Percentiles rank a stretch among this genome's conserved stretches.
phyloP scores from a whole-genome alignment of 441 rosid genomes.

The Eugenia klotzschiana region DNA sequence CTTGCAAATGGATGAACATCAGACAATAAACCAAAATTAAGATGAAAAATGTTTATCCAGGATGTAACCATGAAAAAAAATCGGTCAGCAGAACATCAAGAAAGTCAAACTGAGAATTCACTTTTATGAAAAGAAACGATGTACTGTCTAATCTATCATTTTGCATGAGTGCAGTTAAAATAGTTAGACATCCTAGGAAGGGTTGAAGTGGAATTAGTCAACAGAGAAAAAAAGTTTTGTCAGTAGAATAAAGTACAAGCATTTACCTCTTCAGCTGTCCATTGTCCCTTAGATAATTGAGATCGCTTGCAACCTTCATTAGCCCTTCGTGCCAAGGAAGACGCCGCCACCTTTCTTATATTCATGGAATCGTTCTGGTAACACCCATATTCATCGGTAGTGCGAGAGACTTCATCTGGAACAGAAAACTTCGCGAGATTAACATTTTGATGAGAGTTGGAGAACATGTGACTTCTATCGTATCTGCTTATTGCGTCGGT shows the following conservation, averaged over 20 bases:
- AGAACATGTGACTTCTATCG: neutral
- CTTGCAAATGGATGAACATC: neutral
- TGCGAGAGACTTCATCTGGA: neutral
- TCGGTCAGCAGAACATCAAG: neutral
- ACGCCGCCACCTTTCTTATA: neutral
- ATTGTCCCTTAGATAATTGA: slow-evolving; percentile 49
- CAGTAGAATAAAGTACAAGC: neutral
- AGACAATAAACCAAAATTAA: neutral
- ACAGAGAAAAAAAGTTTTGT: neutral
- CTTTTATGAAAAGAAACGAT: neutral
- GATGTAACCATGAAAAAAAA: neutral
- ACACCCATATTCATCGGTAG: neutral
- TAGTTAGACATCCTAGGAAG: neutral
- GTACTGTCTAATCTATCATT: neutral
- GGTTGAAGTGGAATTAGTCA: neutral
- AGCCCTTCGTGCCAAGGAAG: neutral
- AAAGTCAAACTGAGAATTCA: neutral
- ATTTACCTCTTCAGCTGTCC: slow-evolving; percentile 94
- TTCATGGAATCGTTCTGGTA: neutral
- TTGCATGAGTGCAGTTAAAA: neutral
- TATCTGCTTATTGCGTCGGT: neutral
- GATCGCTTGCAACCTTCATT: neutral
- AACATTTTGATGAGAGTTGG: neutral
- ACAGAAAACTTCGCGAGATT: neutral
- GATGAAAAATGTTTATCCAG: neutral